Percentiles rank a stretch among this genome's conserved stretches.
phyloP scores from a whole-genome alignment of 805 yeast genomes.

The Wickerhamiella azyma region DNA sequence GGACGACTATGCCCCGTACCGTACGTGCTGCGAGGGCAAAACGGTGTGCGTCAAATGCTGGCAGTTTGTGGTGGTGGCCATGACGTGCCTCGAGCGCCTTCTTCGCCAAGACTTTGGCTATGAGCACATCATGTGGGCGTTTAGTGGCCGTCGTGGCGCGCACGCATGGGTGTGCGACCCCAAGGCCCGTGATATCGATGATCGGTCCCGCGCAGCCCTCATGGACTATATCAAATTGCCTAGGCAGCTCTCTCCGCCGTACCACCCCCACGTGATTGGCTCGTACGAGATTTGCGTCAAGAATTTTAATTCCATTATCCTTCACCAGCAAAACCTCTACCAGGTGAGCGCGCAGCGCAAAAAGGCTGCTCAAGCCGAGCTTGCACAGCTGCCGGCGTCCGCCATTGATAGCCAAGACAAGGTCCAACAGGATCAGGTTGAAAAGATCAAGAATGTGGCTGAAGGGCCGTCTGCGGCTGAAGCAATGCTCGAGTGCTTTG shows the following conservation, averaged over 20 bases:
- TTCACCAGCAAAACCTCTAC: constrained; percentile 49
- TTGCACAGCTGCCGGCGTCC: constrained; percentile 37
- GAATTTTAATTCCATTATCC: constrained; percentile 49
- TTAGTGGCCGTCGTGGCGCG: constrained; percentile 97
- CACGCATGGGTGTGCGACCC: constrained; percentile 96
- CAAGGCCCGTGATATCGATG: constrained; percentile 63
- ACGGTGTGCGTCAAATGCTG: constrained; percentile 81
- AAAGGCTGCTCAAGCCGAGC: constrained; percentile 18
- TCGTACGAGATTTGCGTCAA: constrained; percentile 41
- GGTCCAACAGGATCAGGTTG: constrained; percentile 40
- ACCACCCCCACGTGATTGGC: constrained; percentile 71
- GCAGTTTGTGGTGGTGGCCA: constrained; percentile 80
- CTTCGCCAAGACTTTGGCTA: constrained; percentile 83
- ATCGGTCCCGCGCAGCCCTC: constrained; percentile 58
- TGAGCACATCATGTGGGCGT: constrained; percentile 79
- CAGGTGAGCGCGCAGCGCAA: background rate
- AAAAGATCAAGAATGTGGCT: constrained; percentile 30
- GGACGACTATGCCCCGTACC: constrained; percentile 86
- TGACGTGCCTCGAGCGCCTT: constrained; percentile 56
- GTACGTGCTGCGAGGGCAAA: constrained; percentile 87
- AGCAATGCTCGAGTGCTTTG: constrained; percentile 24
- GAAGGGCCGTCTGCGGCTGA: constrained; percentile 71
- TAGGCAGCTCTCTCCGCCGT: constrained; percentile 52
- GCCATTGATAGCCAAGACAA: constrained; percentile 50
- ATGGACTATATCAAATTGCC: constrained; percentile 75